phyloP scores from a whole-genome alignment of 352 stramenopile species.

The Peronosclerospora sorghi region DNA sequence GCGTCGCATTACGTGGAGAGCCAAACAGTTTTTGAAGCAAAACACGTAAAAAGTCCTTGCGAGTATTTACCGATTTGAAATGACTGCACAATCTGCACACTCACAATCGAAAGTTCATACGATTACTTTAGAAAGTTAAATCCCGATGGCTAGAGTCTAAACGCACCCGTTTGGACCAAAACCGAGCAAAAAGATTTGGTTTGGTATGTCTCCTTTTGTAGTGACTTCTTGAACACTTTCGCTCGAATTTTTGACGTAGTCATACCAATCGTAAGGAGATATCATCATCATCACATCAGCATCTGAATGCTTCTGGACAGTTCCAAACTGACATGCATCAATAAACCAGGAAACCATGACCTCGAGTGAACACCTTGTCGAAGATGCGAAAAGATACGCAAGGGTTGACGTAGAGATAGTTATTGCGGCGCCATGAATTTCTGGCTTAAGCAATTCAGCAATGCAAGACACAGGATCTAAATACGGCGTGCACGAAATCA shows the following conservation, averaged over 20 bases:
- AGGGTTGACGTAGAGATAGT: conserved; percentile 4
- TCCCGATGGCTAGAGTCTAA: not conserved
- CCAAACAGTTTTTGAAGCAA: conserved; percentile 34
- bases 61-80: conserved; percentile 2
- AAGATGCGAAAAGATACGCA: conserved; percentile 18
- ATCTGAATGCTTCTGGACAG: not conserved
- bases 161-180: conserved; percentile 24
- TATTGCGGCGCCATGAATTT: not conserved
- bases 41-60: conserved; percentile 14
- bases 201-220: conserved; percentile 11
- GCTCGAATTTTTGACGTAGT: not conserved
- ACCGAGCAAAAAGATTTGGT: conserved; percentile 20
- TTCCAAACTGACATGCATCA: conserved; percentile 20
- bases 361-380: conserved; percentile 10
- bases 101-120: not conserved
- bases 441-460: conserved; percentile 3
- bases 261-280: conserved; percentile 11
- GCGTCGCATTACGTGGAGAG: conserved; percentile 27
- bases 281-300: not conserved
- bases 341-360: conserved; percentile 17
- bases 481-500: conserved; percentile 21
- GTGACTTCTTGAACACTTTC: not conserved
- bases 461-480: conserved; percentile 15
- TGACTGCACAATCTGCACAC: conserved; percentile 22
- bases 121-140: not conserved